Percentiles rank a stretch among this genome's conserved stretches.
Evolutionary conservation across 139 green algal species (phyloP).

Genomic region (Gonium pectorale): DNA sequence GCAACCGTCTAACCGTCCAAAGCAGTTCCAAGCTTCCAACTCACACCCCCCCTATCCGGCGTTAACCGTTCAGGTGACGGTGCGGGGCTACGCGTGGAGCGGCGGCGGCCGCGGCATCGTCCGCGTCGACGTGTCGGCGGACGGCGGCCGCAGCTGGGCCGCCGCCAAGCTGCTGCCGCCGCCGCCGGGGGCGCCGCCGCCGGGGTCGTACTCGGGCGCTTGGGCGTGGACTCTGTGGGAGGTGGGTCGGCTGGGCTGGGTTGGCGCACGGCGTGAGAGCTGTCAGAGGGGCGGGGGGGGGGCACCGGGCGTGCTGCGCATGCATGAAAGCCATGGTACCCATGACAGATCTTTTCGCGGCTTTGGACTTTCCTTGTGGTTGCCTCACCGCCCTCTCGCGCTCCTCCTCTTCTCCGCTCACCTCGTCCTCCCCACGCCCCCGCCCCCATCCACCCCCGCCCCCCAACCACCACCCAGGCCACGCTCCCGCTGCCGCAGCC

Average conservation of each 20-base stretch:
- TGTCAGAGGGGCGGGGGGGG: too few relatives aligned
- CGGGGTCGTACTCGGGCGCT: constrained; percentile 32
- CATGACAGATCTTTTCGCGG: too few relatives aligned
- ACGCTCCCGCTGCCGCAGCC: constrained; percentile 66
- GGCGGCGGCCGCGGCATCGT: constrained; percentile 84
- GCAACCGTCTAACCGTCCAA: too few relatives aligned
- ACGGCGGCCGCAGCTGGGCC: constrained; percentile 83
- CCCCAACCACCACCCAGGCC: not conserved
- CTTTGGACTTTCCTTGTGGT: too few relatives aligned
- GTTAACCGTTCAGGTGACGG: constrained; percentile 12
- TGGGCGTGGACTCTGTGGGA: constrained; percentile 89
- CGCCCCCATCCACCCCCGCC: not conserved
- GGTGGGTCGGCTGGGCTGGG: constrained; percentile 18
- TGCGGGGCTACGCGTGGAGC: constrained; percentile 84
- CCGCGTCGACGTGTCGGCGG: constrained; percentile 86
- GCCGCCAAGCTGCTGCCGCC: constrained; percentile 45
- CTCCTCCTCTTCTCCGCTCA: too few relatives aligned
- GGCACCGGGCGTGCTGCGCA: too few relatives aligned
- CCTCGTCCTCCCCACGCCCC: not conserved
- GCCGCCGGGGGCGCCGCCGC: constrained; percentile 36
- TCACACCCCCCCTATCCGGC: not conserved
- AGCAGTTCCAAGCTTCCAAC: not conserved
- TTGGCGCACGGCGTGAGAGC: too few relatives aligned
- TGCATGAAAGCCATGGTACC: too few relatives aligned
- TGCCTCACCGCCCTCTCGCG: too few relatives aligned